These are phyloP conservation scores for Hyphopichia homilentoma DNA, from an alignment of 805 yeast genomes.

Conservation along the genomic window DNA sequence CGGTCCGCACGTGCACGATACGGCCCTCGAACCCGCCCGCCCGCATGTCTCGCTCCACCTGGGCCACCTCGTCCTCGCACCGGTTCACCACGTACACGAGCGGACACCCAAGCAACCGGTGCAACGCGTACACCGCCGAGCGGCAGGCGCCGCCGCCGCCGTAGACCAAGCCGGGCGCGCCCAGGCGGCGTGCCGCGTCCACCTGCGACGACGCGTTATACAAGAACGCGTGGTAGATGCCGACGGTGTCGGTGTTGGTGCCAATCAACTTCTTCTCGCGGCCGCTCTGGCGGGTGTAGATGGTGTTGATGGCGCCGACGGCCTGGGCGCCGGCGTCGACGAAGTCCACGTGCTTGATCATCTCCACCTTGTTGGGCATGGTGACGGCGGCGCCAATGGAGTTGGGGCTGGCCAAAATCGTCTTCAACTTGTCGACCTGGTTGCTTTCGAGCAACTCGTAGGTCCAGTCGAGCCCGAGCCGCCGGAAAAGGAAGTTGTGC, in stretches of 20 bases:
- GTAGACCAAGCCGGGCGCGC: slow-evolving; percentile 26
- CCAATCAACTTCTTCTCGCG: slow-evolving; percentile 17
- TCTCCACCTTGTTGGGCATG: slow-evolving; percentile 27
- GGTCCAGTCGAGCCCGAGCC: slow-evolving; percentile 18
- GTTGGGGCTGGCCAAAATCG: slow-evolving; percentile 6
- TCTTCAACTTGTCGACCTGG: slow-evolving; percentile 15
- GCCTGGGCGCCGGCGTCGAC: slow-evolving; percentile 25
- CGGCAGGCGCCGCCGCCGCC: slow-evolving; percentile 36
- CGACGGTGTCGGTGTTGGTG: slow-evolving; percentile 31
- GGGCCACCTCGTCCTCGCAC: slow-evolving; percentile 21
- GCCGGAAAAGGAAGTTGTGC: slow-evolving; percentile 20
- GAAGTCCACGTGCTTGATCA: slow-evolving; percentile 21
- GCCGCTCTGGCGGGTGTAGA: slow-evolving; percentile 18
- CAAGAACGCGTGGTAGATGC: slow-evolving; percentile 25
- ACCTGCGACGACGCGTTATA: slow-evolving; percentile 6
- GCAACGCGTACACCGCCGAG: slow-evolving; percentile 27
- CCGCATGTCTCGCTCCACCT: slow-evolving; percentile 14
- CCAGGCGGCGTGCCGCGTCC: slow-evolving; percentile 3
- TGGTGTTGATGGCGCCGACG: slow-evolving; percentile 32
- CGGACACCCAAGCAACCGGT: slow-evolving; percentile 20
- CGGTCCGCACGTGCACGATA: slow-evolving; percentile 20
- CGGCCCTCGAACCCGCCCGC: slow-evolving; percentile 20
- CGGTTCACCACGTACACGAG: slow-evolving; percentile 26
- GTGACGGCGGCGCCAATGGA: slow-evolving; percentile 28
- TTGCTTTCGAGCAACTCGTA: slow-evolving; percentile 21